phyloP scores from a whole-genome alignment of 768 basidiomycete genomes.

The Trametes villosa region DNA sequence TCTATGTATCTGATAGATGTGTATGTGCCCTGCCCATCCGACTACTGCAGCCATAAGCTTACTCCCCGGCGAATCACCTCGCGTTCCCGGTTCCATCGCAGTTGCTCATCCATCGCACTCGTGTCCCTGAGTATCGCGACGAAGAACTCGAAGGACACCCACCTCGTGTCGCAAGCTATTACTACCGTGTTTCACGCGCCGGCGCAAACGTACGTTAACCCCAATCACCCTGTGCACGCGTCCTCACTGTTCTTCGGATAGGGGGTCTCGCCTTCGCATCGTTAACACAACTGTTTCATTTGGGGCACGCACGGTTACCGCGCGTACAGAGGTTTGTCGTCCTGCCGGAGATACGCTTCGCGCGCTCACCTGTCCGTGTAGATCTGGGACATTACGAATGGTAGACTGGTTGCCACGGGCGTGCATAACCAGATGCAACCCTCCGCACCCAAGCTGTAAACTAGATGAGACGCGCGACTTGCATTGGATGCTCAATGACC shows the following conservation, averaged over 20 bases:
- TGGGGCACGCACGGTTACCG: conserved; percentile 16
- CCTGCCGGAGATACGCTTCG: background rate
- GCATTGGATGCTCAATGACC: no score
- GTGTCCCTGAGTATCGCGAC: conserved; percentile 15
- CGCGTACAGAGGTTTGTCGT: conserved; percentile 17
- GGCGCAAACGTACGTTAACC: conserved; percentile 1
- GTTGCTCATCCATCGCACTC: conserved; percentile 22
- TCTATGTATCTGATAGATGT: conserved; percentile 19
- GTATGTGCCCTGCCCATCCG: background rate
- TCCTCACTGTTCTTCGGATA: background rate
- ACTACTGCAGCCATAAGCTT: background rate
- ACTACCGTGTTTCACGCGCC: conserved; percentile 22
- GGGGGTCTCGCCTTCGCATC: conserved; percentile 16
- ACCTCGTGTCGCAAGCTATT: conserved; percentile 21
- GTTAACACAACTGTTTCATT: conserved; percentile 13
- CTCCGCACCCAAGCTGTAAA: conserved; percentile 10
- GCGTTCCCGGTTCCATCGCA: background rate
- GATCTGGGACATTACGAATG: conserved; percentile 24
- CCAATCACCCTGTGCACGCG: background rate
- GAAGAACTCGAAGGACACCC: background rate
- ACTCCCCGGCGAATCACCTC: background rate
- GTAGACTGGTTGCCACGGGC: conserved; percentile 21
- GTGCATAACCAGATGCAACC: conserved; percentile 25
- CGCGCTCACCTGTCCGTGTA: background rate
- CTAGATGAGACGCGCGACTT: no score